Evolutionary conservation across 768 basidiomycete genomes (phyloP).

Genomic region (Infundibulicybe gibba): DNA sequence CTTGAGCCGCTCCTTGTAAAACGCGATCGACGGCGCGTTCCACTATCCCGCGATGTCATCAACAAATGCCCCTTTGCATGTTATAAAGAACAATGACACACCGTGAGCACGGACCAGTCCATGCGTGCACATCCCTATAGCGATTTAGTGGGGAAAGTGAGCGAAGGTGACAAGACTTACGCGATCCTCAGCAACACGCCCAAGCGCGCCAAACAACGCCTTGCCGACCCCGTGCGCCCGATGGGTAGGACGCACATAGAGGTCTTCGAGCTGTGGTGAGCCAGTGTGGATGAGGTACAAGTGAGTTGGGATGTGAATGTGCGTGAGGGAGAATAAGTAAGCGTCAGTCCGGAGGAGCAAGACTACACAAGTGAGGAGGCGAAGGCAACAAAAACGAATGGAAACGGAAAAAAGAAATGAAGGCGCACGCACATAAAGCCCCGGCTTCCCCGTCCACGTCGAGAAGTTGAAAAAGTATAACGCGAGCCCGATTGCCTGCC

Average conservation of each 20-base stretch:
- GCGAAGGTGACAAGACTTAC: conserved; percentile 31
- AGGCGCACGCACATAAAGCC: conserved; percentile 70
- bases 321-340: no score
- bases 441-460: conserved; percentile 93
- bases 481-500: conserved; percentile 54
- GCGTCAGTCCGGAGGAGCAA: no score
- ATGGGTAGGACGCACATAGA: conserved; percentile 78
- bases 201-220: conserved; percentile 83
- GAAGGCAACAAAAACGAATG: not conserved
- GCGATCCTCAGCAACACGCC: conserved; percentile 83
- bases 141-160: not conserved
- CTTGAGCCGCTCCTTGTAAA: conserved; percentile 83
- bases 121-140: conserved; percentile 68
- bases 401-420: not conserved
- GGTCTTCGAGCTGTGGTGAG: conserved; percentile 75
- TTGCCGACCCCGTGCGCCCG: conserved; percentile 83
- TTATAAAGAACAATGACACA: conserved; percentile 30
- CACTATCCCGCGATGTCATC: conserved; percentile 49
- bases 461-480: conserved; percentile 95
- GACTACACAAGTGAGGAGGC: not conserved
- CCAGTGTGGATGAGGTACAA: not conserved
- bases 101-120: conserved; percentile 83
- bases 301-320: not conserved
- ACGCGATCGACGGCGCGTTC: conserved; percentile 90
- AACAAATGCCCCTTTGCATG: conserved; percentile 14